Evolutionary conservation across 495 filamentous ascomycete genomes (phyloP).

Genomic region (Xylaria acuta): DNA sequence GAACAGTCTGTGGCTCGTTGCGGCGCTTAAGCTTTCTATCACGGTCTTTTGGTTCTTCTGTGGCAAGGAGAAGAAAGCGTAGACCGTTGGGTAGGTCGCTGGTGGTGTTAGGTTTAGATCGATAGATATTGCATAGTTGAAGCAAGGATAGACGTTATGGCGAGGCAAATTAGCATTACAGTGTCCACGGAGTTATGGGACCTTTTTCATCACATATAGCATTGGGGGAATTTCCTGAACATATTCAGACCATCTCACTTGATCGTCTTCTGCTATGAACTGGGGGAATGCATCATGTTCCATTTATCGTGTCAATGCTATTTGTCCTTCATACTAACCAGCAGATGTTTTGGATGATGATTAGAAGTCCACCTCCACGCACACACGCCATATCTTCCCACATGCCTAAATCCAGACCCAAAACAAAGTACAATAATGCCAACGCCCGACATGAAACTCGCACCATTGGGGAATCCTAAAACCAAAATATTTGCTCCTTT

Average conservation of each 20-base stretch:
- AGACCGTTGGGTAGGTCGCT: neutral
- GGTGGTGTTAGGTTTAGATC: neutral
- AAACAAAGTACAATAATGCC: constrained; percentile 11
- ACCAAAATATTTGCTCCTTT: neutral
- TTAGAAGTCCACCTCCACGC: neutral
- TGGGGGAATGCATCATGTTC: neutral
- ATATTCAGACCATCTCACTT: neutral
- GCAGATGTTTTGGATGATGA: neutral
- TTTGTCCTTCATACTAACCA: neutral
- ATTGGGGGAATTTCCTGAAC: neutral
- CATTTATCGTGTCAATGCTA: neutral
- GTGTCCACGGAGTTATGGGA: no score
- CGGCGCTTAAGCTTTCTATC: constrained; percentile 32
- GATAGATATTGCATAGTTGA: neutral
- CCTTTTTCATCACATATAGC: no score
- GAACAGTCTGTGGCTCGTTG: constrained; percentile 40
- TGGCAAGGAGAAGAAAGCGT: constrained; percentile 22
- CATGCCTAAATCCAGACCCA: constrained; percentile 1
- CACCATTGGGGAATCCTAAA: constrained; percentile 20
- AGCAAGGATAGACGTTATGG: neutral
- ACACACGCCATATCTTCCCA: constrained; percentile 3
- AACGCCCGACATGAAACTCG: constrained; percentile 4
- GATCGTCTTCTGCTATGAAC: neutral
- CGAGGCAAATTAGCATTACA: neutral
- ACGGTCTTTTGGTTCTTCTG: constrained; percentile 33